Evolutionary conservation across 352 stramenopile species (phyloP).

Genomic region (Phytophthora pluvialis): DNA sequence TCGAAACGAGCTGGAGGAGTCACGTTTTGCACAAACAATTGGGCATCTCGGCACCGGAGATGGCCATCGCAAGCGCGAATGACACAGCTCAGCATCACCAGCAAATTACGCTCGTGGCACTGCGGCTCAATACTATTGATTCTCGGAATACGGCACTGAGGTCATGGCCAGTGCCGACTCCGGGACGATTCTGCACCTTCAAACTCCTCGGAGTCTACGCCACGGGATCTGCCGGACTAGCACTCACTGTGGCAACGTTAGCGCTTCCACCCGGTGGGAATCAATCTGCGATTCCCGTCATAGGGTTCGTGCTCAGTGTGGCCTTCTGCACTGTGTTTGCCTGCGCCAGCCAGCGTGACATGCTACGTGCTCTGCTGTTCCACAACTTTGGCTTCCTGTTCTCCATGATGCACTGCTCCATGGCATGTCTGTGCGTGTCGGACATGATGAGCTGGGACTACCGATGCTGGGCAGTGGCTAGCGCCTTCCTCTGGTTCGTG

Average conservation of each 20-base stretch:
- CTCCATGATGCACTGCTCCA: conserved; percentile 37
- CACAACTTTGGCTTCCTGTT: conserved; percentile 51
- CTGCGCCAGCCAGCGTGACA: conserved; percentile 34
- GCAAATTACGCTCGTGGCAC: conserved; percentile 45
- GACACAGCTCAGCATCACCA: conserved; percentile 34
- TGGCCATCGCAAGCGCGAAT: conserved; percentile 21
- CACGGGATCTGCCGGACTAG: conserved; percentile 10
- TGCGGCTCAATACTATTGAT: conserved; percentile 37
- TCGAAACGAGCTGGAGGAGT: conserved; percentile 4
- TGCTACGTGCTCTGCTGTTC: conserved; percentile 27
- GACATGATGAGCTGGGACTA: conserved; percentile 41
- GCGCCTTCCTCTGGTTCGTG: conserved; percentile 41
- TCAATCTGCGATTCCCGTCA: conserved; percentile 2
- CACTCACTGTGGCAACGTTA: conserved; percentile 16
- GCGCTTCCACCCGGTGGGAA: conserved; percentile 1
- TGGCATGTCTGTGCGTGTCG: conserved; percentile 30
- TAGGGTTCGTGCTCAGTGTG: conserved; percentile 12
- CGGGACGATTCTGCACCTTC: neutral
- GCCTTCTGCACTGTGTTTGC: conserved; percentile 19
- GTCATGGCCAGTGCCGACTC: conserved; percentile 14
- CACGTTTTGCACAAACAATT: conserved; percentile 33
- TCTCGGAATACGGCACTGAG: conserved; percentile 23
- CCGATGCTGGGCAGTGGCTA: conserved; percentile 32
- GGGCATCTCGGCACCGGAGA: conserved; percentile 22
- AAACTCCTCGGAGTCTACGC: conserved; percentile 11